Evolutionary conservation across 164 flowering plant genomes (phyloP), one percentile per base, ranked within the genome.

Genomic region (Chimonanthus praecox): DNA sequence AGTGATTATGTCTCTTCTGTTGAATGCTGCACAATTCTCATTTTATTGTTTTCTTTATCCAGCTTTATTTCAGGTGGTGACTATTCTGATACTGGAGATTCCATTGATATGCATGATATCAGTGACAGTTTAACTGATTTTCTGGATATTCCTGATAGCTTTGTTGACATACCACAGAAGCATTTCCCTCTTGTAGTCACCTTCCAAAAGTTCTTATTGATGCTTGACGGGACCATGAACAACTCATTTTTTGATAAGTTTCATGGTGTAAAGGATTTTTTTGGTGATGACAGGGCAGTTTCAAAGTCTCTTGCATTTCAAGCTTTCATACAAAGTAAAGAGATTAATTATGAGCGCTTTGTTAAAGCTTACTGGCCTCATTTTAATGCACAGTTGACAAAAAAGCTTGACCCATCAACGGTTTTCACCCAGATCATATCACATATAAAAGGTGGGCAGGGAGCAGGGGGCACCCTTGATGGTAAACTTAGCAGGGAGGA

Each of bases 381-480:
- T 76, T 91, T 93, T 74, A 86, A 84, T 75, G 6, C 47, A 44
- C 80, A 83, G 58, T 67, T 81, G 11, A 89, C 84, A 2, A 90
- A 84, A 76, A 80, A 73, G 61, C 86, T 91, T 50, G 93, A 91
- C 71, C 62, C 91, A 18, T 90, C 90, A 5, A 77, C 84, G 73
- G 97, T 86, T 13, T 93, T 84, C 58, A 89, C 87, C 16, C 91
- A 91, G 78, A 91, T 93, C 61, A 89, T 89, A 64, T 90, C 94
- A 44, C 84, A 88, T 76, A 88, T 91, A 47, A 93, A 91, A 83
- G 97, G 94, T 47, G 88, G 91, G 0, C 33, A 75, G 49, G 79
- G 58, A 67, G 79, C 75, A 3, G 84, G 80, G 0, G 82, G 64
- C 43, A 71, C 77, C 2, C 45, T 10, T 58, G 84, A 82, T 71